A percentile compares a stretch with the other conserved stretches of the same genome.
These are phyloP conservation scores for Amylocystis lapponica DNA, from an alignment of 768 basidiomycete genomes.

Conservation along the genomic window DNA sequence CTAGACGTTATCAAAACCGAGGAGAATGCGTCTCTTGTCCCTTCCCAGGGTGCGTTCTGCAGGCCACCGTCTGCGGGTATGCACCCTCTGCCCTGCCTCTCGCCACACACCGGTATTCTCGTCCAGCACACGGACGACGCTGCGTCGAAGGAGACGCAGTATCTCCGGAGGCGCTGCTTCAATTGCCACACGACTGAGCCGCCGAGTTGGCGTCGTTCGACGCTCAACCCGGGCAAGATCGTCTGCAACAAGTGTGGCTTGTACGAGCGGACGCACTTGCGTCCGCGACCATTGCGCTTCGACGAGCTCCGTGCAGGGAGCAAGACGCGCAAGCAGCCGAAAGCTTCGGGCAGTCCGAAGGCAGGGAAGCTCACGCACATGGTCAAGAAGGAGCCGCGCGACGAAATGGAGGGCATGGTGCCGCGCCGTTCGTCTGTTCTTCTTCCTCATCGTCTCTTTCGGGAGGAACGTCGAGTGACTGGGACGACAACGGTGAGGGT, in stretches of 20 bases:
- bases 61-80: slow-evolving; percentile 27
- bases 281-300: slow-evolving; percentile 78
- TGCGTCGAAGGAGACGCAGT: slow-evolving; percentile 86
- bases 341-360: slow-evolving; percentile 21
- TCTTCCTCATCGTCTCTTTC: slow-evolving; percentile 53
- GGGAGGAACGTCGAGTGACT: slow-evolving; percentile 64
- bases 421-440: slow-evolving; percentile 57
- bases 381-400: slow-evolving; percentile 63
- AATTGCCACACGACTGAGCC: slow-evolving; percentile 92
- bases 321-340: slow-evolving; percentile 63
- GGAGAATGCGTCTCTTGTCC: slow-evolving; percentile 54
- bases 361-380: slow-evolving; percentile 29
- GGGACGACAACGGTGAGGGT: slow-evolving; percentile 72
- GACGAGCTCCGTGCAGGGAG: slow-evolving; percentile 85
- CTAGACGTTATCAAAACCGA: slow-evolving; percentile 60
- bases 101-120: slow-evolving; percentile 45
- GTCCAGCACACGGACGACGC: slow-evolving; percentile 91
- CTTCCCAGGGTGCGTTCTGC: slow-evolving; percentile 54
- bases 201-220: slow-evolving; percentile 81
- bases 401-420: slow-evolving; percentile 31
- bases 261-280: slow-evolving; percentile 84
- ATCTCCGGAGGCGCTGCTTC: slow-evolving; percentile 81
- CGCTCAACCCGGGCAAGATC: slow-evolving; percentile 87
- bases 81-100: slow-evolving; percentile 33
- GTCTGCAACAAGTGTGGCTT: slow-evolving; percentile 93